These are phyloP conservation scores for Fraxinus angustifolia DNA, from an alignment of 305 asterid genomes.

Conservation along the genomic window DNA sequence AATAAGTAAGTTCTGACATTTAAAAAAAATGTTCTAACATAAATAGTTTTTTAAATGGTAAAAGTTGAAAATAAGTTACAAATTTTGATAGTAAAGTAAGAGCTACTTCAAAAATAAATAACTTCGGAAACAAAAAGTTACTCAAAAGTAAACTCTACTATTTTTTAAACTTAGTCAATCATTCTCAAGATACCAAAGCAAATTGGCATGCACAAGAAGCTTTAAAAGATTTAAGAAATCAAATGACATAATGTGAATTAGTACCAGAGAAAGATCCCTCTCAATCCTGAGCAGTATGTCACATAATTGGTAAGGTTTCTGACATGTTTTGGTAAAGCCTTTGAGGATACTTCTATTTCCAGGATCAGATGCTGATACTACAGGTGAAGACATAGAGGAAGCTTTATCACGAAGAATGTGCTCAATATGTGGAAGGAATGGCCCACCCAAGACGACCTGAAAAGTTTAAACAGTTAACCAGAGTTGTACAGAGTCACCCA, in stretches of 20 bases:
- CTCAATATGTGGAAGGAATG: slow-evolving; percentile 83
- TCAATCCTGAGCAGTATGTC: slow-evolving; percentile 63
- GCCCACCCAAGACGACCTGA: slow-evolving; percentile 92
- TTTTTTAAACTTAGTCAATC: neutral
- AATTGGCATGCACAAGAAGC: slow-evolving; percentile 16
- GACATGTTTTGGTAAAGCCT: slow-evolving; percentile 43
- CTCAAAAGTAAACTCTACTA: neutral
- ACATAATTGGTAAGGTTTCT: slow-evolving; percentile 60
- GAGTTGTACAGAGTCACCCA: slow-evolving; percentile 20
- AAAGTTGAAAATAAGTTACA: neutral
- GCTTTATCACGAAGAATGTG: slow-evolving; percentile 73
- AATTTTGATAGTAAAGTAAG: neutral
- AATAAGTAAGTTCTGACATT: neutral
- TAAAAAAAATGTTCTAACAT: neutral
- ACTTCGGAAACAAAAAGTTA: neutral
- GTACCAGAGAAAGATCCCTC: slow-evolving; percentile 66
- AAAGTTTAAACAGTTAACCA: slow-evolving; percentile 28
- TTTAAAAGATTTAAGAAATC: slow-evolving; percentile 5
- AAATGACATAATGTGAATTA: slow-evolving; percentile 8
- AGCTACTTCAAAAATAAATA: neutral
- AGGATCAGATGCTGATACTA: slow-evolving; percentile 71
- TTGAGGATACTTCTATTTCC: slow-evolving; percentile 68
- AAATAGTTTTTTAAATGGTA: neutral
- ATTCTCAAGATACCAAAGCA: slow-evolving; percentile 6
- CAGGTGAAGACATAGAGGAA: slow-evolving; percentile 58